A percentile compares a stretch with the other conserved stretches of the same genome.
These are phyloP conservation scores for Tetrastigma voinierianum DNA, from an alignment of 164 flowering plant species.

Conservation along the genomic window DNA sequence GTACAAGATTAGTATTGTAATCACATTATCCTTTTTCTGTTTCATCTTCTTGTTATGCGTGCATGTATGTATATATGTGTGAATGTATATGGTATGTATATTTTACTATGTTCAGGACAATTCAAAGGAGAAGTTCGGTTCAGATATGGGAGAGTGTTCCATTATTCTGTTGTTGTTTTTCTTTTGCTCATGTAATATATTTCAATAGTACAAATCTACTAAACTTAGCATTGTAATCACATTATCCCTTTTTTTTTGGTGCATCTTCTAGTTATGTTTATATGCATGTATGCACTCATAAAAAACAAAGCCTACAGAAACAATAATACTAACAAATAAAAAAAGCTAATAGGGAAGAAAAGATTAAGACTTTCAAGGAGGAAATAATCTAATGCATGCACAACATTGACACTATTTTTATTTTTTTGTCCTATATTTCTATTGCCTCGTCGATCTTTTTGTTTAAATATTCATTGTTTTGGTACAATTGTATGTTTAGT, in stretches of 20 bases:
- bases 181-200: background rate
- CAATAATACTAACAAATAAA: no score
- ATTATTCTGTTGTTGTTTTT: background rate
- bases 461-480: no score
- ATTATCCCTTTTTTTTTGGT: background rate
- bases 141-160: slow-evolving; percentile 42
- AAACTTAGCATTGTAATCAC: no score
- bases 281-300: background rate
- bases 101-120: slow-evolving; percentile 67
- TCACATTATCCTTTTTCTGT: background rate
- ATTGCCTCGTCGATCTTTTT: no score
- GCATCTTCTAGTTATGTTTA: background rate
- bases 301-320: no score
- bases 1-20: no score
- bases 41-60: background rate
- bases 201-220: background rate
- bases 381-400: no score
- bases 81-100: background rate
- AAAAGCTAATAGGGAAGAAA: no score
- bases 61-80: background rate
- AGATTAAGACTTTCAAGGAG: no score
- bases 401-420: no score
- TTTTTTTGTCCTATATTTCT: no score
- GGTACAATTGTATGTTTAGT: no score
- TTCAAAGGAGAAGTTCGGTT: slow-evolving; percentile 83